Percentiles rank a stretch among this genome's conserved stretches.
These are phyloP conservation scores for Sesbania bispinosa DNA, from an alignment of 306 rosid genomes.

Conservation along the genomic window DNA sequence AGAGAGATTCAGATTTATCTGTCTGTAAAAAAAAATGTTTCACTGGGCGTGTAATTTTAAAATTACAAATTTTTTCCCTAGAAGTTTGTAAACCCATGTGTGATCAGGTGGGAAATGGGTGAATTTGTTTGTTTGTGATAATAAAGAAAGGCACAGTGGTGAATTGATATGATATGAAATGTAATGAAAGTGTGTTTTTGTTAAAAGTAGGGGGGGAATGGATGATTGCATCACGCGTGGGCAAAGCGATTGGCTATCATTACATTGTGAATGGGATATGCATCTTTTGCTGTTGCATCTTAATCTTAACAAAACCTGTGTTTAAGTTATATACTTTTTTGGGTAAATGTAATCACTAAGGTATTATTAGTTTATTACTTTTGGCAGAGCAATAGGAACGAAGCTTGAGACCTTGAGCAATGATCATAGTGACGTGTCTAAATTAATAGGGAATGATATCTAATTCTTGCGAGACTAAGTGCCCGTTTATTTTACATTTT, in stretches of 20 bases:
- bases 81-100: constrained; percentile 37
- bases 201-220: not conserved
- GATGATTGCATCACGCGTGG: constrained; percentile 34
- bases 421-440: too few relatives aligned
- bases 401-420: too few relatives aligned
- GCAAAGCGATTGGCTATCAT: not conserved
- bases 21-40: constrained; percentile 17
- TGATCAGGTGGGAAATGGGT: constrained; percentile 43
- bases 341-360: not conserved
- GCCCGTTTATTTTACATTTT: too few relatives aligned
- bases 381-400: too few relatives aligned
- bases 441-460: too few relatives aligned
- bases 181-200: not conserved
- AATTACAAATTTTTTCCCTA: not conserved
- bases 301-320: not conserved
- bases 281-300: not conserved
- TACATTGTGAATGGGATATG: not conserved
- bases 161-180: constrained; percentile 27
- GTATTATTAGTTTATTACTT: not conserved
- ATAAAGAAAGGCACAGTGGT: constrained; percentile 22
- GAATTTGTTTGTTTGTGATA: constrained; percentile 38
- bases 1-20: constrained; percentile 21
- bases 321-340: not conserved
- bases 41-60: constrained; percentile 22
- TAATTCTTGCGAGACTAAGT: too few relatives aligned